Evolutionary conservation across 495 filamentous ascomycete species (phyloP), one percentile per base, ranked within the genome.

Genomic region (Annulohypoxylon stygium): DNA sequence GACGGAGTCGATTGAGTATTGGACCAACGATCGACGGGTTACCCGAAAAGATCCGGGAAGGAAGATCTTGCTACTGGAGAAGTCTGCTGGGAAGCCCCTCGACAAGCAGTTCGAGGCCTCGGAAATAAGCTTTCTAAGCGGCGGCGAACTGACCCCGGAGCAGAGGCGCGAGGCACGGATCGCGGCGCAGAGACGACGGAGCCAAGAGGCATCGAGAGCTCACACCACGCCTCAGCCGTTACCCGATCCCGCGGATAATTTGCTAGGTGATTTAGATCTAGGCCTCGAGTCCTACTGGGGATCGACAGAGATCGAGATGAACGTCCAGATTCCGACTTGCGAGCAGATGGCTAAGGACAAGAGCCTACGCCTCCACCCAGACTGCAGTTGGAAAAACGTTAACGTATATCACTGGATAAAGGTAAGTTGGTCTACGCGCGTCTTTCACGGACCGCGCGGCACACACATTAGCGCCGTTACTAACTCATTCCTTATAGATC

Each of bases 331-430:
- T 16, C 96, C 96, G 4, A 97, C 95, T 45, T 99, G 96, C 76
- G 90, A 93, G 69, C 89, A 88, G 73, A 97, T 97, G 92, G 90
- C 92, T 33, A 91, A 91, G 58, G 93, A 97, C 70, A 91, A 91
- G 77, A 76, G 77, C 33, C 84, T 93, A 43, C 88, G 90, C 63
- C 81, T 99, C 55, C 93, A 97, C 79, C 97, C 96, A 68, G 95
- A 98, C 74, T 97, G 94, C 55, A 97, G 96, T 14, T 98, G 95
- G 85, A 92, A 93, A 80, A 96, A 97, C 65, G 97, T 97, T 47
- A 93, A 97, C 76, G 95, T 99, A 54, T 94, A 95, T 75, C 96
- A 99, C 78, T 98, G 97, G 96, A 98, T 99, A 76, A 99, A 99
- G 90, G 96, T 97, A 88, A 57, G 86, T 73, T 10, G 20, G 36